Evolutionary conservation across 352 stramenopile species (phyloP).

Genomic region (Pythium brachiatum): DNA sequence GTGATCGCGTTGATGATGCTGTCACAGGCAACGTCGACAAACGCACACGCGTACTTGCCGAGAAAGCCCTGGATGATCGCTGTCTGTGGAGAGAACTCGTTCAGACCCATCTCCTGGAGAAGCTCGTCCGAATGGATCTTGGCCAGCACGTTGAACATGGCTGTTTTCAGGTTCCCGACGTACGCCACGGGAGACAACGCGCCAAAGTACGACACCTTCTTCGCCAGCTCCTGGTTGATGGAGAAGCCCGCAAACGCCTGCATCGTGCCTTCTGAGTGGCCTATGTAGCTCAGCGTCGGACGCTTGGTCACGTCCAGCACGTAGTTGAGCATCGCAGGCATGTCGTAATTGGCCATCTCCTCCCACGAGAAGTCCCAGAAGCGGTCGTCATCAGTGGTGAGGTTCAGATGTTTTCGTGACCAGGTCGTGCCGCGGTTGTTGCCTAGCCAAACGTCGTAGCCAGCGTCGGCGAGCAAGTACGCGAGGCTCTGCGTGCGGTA

Average conservation of each 20-base stretch:
- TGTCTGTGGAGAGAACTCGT: slow-evolving; percentile 41
- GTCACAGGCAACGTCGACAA: slow-evolving; percentile 34
- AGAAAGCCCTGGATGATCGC: slow-evolving; percentile 43
- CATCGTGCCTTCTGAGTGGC: slow-evolving; percentile 57
- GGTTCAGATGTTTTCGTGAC: slow-evolving; percentile 42
- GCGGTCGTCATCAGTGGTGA: slow-evolving; percentile 32
- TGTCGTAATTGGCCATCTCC: slow-evolving; percentile 48
- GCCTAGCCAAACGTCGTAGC: slow-evolving; percentile 60
- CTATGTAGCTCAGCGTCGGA: slow-evolving; percentile 48
- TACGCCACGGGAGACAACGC: slow-evolving; percentile 49
- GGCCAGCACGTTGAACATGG: slow-evolving; percentile 40
- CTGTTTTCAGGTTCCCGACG: slow-evolving; percentile 36
- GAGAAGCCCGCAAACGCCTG: slow-evolving; percentile 58
- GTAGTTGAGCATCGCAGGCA: slow-evolving; percentile 53
- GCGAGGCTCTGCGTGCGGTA: slow-evolving; percentile 57
- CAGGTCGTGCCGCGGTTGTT: slow-evolving; percentile 59
- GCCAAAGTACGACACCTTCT: slow-evolving; percentile 57
- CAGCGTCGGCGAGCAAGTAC: slow-evolving; percentile 51
- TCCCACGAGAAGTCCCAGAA: slow-evolving; percentile 62
- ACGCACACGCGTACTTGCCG: slow-evolving; percentile 37
- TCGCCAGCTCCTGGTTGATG: slow-evolving; percentile 44
- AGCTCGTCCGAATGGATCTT: slow-evolving; percentile 45
- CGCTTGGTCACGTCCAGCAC: slow-evolving; percentile 36
- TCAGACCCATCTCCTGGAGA: slow-evolving; percentile 39
- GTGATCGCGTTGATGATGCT: slow-evolving; percentile 37